These are phyloP conservation scores for Ophiostoma piceae DNA, from an alignment of 2,329 filamentous ascomycete species.

Conservation along the genomic window DNA sequence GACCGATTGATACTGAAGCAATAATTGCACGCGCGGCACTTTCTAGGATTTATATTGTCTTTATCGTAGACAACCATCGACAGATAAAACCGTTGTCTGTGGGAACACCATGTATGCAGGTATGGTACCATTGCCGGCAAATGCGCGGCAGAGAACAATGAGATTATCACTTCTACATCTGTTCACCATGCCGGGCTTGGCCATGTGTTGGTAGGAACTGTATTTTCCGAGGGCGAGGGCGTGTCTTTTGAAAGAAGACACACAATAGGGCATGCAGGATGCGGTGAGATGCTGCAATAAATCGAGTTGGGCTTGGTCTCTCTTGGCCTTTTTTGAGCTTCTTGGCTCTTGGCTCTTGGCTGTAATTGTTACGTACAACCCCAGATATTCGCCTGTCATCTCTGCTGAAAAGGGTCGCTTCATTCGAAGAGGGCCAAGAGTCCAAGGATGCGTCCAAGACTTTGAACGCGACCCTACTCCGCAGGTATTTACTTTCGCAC, in stretches of 20 bases:
- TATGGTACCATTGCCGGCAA: background rate
- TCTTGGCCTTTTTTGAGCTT: background rate
- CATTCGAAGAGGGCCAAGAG: background rate
- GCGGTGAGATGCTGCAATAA: background rate
- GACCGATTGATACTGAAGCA: background rate
- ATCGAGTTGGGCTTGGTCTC: background rate
- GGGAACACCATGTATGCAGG: background rate
- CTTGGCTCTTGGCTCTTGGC: no score
- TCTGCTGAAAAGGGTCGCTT: background rate
- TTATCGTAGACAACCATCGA: no score
- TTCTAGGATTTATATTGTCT: no score
- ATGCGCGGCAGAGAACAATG: background rate
- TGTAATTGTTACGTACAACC: background rate
- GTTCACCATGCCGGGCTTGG: background rate
- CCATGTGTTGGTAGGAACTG: background rate
- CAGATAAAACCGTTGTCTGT: no score
- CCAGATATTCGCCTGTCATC: background rate
- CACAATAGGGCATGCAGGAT: background rate
- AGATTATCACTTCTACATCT: background rate
- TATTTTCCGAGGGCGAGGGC: background rate
- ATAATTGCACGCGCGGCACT: background rate
- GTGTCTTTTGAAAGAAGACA: background rate
- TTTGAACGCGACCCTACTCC: background rate
- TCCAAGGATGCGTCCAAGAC: background rate
- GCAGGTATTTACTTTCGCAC: background rate